These are phyloP conservation scores for Anthoceros angustus DNA, from an alignment of 225 moss, liverwort and hornwort genomes.

Conservation along the genomic window DNA sequence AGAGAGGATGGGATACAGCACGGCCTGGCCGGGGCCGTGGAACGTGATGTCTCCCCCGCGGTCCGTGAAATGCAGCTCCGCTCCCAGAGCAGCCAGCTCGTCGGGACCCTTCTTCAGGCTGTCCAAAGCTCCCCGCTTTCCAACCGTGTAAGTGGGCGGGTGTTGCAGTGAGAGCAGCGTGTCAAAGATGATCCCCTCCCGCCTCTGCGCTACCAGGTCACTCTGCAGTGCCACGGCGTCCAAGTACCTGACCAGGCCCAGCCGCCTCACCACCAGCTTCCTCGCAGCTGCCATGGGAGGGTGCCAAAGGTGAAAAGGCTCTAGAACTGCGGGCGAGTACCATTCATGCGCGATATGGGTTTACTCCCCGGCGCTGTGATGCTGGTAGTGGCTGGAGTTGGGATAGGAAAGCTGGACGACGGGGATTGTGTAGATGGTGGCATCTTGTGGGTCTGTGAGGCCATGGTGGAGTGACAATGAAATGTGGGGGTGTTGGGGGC, in stretches of 20 bases:
- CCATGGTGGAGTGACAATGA: no score
- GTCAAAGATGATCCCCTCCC: constrained; percentile 30
- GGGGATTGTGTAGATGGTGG: no score
- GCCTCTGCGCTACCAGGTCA: constrained; percentile 45
- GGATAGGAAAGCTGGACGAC: no score
- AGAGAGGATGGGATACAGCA: constrained; percentile 61
- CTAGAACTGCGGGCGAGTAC: no score
- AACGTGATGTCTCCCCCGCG: constrained; percentile 88
- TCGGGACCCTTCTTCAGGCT: constrained; percentile 46
- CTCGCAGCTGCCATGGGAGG: not conserved
- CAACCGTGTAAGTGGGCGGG: constrained; percentile 73
- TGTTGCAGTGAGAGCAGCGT: constrained; percentile 60
- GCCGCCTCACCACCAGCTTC: constrained; percentile 47
- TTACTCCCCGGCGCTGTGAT: no score
- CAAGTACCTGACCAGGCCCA: constrained; percentile 49
- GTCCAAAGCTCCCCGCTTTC: constrained; percentile 68
- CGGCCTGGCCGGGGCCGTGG: constrained; percentile 71
- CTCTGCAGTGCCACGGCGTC: constrained; percentile 39
- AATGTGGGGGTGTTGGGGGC: no score
- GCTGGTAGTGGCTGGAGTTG: no score
- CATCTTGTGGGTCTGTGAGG: no score
- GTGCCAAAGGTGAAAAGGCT: no score
- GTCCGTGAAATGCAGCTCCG: constrained; percentile 43
- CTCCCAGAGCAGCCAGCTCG: constrained; percentile 30
- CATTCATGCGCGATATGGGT: no score